These are phyloP conservation scores for Aspergillus fumigatiaffinis DNA, from an alignment of 2,329 filamentous ascomycete species.

Conservation along the genomic window DNA sequence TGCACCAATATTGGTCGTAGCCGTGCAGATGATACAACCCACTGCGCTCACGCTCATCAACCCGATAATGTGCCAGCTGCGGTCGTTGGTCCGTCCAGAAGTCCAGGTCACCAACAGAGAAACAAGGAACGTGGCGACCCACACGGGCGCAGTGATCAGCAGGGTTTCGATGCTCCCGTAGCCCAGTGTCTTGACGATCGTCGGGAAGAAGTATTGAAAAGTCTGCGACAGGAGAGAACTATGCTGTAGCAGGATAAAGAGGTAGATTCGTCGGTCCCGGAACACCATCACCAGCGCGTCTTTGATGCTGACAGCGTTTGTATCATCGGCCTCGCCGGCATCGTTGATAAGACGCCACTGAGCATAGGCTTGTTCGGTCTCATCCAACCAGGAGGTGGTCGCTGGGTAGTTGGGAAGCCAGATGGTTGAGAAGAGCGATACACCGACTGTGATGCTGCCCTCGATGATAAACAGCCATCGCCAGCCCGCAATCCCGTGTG, in stretches of 20 bases:
- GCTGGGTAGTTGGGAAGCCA: slow-evolving; percentile 50
- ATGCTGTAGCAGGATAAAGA: slow-evolving; percentile 47
- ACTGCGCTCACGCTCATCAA: slow-evolving; percentile 51
- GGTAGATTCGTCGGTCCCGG: slow-evolving; percentile 30
- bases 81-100: slow-evolving; percentile 51
- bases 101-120: slow-evolving; percentile 42
- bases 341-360: slow-evolving; percentile 51
- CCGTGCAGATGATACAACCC: slow-evolving; percentile 55
- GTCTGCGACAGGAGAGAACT: slow-evolving; percentile 49
- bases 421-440: slow-evolving; percentile 32
- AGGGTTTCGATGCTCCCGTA: slow-evolving; percentile 49
- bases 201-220: slow-evolving; percentile 65
- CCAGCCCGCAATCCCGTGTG: no score
- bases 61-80: slow-evolving; percentile 54
- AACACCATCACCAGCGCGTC: slow-evolving; percentile 42
- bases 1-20: slow-evolving; percentile 47
- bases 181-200: slow-evolving; percentile 58
- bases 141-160: slow-evolving; percentile 49
- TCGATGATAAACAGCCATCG: slow-evolving; percentile 33
- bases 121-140: slow-evolving; percentile 39
- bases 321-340: slow-evolving; percentile 43
- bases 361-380: slow-evolving; percentile 52
- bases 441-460: slow-evolving; percentile 36
- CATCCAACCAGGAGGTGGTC: slow-evolving; percentile 50
- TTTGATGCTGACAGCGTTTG: slow-evolving; percentile 39